Percentiles rank a stretch among this genome's conserved stretches.
Conservation (phyloP, 169 alveolate species). For the Eimeria acervulina region DNA sequence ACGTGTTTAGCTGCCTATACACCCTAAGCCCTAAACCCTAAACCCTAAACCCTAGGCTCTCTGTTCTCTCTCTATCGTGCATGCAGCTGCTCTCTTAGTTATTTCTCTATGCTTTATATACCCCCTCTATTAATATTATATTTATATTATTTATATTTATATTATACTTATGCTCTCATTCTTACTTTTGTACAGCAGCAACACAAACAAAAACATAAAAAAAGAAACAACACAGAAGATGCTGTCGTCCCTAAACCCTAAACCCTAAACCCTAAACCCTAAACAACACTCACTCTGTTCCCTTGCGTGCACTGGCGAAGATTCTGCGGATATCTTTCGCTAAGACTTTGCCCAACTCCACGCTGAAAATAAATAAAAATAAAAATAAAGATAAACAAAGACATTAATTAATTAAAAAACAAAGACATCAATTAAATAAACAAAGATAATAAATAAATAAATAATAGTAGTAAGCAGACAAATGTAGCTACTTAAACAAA, state of each 20-base stretch:
- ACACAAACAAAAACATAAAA: not conserved
- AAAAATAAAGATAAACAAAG: too few species aligned
- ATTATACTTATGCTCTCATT: too few species aligned
- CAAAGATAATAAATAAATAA: too few species aligned
- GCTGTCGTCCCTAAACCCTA: too few species aligned
- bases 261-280: not conserved
- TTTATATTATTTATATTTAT: too few species aligned
- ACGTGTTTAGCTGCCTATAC: not conserved
- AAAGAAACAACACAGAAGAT: too few species aligned
- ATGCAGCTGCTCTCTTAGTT: too few species aligned
- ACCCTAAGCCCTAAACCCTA: conserved; percentile 25
- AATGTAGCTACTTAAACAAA: too few species aligned
- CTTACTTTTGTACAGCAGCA: not conserved
- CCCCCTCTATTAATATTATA: conserved; percentile 95
- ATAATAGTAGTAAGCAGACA: too few species aligned
- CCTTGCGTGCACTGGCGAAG: conserved; percentile 40
- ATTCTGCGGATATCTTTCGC: conserved; percentile 82
- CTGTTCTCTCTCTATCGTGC: too few species aligned
- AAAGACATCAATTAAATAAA: not conserved
- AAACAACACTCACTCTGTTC: conserved; percentile 14
- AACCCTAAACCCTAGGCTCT: conserved; percentile 42
- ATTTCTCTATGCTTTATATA: conserved; percentile 63
- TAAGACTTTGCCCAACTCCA: conserved; percentile 88
- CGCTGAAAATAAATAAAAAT: conserved; percentile 70
- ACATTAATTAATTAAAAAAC: not conserved